Evolutionary conservation across 257 asterid genomes (phyloP), one percentile per base, ranked within the genome.

Genomic region (Schizonepeta tenuifolia): DNA sequence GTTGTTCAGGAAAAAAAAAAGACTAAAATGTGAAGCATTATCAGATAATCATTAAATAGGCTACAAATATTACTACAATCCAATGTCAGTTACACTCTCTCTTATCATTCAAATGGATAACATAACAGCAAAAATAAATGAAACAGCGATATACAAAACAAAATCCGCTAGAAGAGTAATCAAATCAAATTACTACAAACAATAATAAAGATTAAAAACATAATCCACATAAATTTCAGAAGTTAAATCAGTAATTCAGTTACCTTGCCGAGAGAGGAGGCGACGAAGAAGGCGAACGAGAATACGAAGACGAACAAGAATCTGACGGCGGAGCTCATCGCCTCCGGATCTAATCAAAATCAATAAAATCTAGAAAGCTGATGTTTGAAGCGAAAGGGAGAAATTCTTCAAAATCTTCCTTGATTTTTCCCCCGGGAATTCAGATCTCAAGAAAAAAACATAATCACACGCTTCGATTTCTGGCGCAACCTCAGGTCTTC

Each of bases 251-350:
- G 70, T 20, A 65, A 75, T 59, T 59, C 43, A 26, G 68, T 79
- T 75, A 85, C 93, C 93, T 85, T 87, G 76, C 80, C 90, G 12
- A 73, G 61, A 12, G 88, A 49, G 20, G 85, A 79, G 55, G 82
- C 58, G 75, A 75, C 81, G 62, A 85, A 79, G 75, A 80, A 74
- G 64, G 72, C 61, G 70, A 53, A 60, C 68, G 74, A 73, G 70
- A 73, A 15, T 70, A 75, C 3, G 67, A 80, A 78, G 53, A 79
- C 46, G 82, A 49, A 38, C 65, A 65, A 33, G 17, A 77, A 79
- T 82, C 87, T 80, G 72, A 67, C 81, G 43, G 63, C 75, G 78
- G 84, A 75, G 71, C 82, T 59, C 96, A 85, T 89, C 81, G 82
- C 80, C 78, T 67, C 75, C 82, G 76, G 87, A 81, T 84, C 86